Evolutionary conservation across 306 rosid species (phyloP).

Genomic region (Leucaena leucocephala): DNA sequence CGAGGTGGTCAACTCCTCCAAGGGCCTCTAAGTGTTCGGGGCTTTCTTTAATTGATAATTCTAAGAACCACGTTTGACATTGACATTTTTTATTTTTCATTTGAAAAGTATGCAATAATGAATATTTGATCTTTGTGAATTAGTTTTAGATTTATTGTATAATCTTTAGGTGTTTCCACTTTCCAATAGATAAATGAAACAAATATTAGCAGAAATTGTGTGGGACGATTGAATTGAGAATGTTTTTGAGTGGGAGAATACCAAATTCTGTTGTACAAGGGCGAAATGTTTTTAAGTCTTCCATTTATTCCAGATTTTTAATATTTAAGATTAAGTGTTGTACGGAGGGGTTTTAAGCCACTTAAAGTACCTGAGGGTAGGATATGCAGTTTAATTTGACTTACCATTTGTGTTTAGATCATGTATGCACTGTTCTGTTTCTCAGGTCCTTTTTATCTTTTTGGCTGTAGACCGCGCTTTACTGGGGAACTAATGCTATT

Average conservation of each 20-base stretch:
- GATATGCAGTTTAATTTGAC: not conserved
- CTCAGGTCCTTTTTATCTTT: not conserved
- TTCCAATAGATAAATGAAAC: not conserved
- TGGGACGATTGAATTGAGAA: constrained; percentile 6
- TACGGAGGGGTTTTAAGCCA: not conserved
- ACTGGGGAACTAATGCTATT: constrained; percentile 9
- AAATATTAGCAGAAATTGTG: not conserved
- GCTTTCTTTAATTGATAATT: not conserved
- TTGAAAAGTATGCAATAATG: not conserved
- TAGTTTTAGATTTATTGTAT: not conserved
- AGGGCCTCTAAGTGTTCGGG: not conserved
- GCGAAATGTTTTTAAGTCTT: not conserved
- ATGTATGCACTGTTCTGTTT: not conserved
- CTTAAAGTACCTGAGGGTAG: not conserved
- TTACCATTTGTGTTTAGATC: not conserved
- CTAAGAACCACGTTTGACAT: constrained; percentile 3
- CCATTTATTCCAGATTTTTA: not conserved
- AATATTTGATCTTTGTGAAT: not conserved
- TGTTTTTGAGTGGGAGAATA: not conserved
- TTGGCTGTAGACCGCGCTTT: constrained; percentile 2
- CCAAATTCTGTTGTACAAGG: not conserved
- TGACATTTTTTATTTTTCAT: constrained; percentile 26
- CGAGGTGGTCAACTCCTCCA: not conserved
- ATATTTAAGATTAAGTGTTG: not conserved
- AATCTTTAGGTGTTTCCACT: not conserved